Evolutionary conservation across 164 flowering plant species (phyloP).

Genomic region (Berberis thunbergii): DNA sequence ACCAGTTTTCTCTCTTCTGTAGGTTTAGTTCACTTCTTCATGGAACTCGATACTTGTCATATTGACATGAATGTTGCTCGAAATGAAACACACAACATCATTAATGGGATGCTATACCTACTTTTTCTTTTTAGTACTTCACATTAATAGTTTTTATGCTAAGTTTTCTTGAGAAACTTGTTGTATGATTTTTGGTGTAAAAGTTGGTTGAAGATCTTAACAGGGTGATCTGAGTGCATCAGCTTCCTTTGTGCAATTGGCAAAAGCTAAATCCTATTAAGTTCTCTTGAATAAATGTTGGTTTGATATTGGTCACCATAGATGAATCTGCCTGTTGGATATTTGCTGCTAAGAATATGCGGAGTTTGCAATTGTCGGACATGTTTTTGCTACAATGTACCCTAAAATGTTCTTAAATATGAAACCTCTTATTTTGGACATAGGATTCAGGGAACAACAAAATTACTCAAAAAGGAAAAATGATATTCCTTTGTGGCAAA

Average conservation of each 20-base stretch:
- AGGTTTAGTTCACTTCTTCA: constrained; percentile 98
- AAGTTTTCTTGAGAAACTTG: not conserved
- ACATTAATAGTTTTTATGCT: not conserved
- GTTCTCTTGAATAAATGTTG: no score
- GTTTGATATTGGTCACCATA: no score
- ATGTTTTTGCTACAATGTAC: no score
- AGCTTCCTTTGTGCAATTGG: constrained; percentile 73
- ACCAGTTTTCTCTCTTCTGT: constrained; percentile 8
- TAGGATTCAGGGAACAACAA: no score
- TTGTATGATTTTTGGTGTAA: not conserved
- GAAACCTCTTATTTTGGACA: no score
- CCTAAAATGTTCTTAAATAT: no score
- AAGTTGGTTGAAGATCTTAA: constrained; percentile 55
- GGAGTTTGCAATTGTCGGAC: no score
- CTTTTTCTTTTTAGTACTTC: constrained; percentile 62
- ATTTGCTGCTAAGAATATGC: no score
- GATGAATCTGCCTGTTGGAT: no score
- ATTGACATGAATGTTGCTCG: constrained; percentile 77
- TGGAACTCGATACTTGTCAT: constrained; percentile 88
- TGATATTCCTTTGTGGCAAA: no score
- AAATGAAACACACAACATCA: constrained; percentile 95
- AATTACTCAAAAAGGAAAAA: no score
- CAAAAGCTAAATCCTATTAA: constrained; percentile 94
- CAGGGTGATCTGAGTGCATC: constrained; percentile 97
- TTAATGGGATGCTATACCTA: constrained; percentile 98